Evolutionary conservation across 2,329 filamentous ascomycete genomes (phyloP).

Genomic region (Fusarium sublunatum): DNA sequence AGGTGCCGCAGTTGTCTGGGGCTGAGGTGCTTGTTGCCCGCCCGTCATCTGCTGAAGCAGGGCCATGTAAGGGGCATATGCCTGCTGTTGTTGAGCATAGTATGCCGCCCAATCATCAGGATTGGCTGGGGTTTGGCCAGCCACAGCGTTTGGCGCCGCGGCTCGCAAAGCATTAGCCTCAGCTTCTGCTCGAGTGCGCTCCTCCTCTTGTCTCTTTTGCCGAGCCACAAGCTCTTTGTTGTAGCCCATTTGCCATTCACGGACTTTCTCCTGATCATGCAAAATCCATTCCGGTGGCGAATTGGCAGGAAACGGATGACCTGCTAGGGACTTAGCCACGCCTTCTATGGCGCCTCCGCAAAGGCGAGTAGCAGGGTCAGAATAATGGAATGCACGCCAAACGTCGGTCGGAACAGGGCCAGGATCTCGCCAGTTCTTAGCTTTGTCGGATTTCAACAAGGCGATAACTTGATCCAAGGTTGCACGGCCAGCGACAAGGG

Average conservation of each 20-base stretch:
- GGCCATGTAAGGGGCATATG: constrained; percentile 57
- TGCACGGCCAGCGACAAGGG: constrained; percentile 49
- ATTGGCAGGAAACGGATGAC: constrained; percentile 61
- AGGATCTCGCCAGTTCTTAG: constrained; percentile 57
- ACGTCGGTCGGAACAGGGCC: constrained; percentile 53
- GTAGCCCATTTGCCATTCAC: constrained; percentile 65
- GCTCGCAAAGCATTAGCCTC: constrained; percentile 48
- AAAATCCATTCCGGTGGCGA: constrained; percentile 65
- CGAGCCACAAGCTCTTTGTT: constrained; percentile 54
- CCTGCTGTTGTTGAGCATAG: constrained; percentile 56
- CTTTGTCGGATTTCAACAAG: constrained; percentile 58
- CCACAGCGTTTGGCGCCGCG: constrained; percentile 31
- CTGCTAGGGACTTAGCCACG: constrained; percentile 55
- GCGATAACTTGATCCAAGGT: constrained; percentile 56
- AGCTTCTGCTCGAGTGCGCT: constrained; percentile 50
- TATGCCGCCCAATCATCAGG: constrained; percentile 54
- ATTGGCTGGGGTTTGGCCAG: constrained; percentile 44
- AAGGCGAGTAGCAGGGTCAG: constrained; percentile 56
- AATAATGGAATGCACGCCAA: constrained; percentile 53
- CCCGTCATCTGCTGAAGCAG: constrained; percentile 55
- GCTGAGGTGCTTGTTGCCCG: constrained; percentile 45
- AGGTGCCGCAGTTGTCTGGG: constrained; percentile 17
- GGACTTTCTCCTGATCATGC: constrained; percentile 58
- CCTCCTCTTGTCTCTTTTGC: constrained; percentile 55
- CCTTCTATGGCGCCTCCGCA: constrained; percentile 58